These are phyloP conservation scores for Wickerhamomyces bisporus DNA, from an alignment of 805 yeast genomes.

Conservation along the genomic window DNA sequence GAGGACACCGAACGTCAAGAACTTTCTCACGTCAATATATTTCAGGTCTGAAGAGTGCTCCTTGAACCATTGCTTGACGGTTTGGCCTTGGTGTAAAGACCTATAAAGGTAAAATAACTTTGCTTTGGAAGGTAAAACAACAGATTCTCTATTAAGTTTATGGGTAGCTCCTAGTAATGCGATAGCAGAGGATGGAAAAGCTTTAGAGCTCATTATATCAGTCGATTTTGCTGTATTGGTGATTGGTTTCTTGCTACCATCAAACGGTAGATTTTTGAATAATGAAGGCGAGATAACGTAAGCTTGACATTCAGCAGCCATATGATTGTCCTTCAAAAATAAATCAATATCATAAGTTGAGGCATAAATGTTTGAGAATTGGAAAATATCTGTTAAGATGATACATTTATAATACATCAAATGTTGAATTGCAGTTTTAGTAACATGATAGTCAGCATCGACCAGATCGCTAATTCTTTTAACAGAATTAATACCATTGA, in stretches of 20 bases:
- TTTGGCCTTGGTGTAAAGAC: slow-evolving; percentile 71
- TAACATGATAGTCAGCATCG: slow-evolving; percentile 70
- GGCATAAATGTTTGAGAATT: slow-evolving; percentile 82
- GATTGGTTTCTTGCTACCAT: slow-evolving; percentile 8
- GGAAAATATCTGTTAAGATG: slow-evolving; percentile 79
- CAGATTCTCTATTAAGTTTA: slow-evolving; percentile 8
- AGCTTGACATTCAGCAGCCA: slow-evolving; percentile 81
- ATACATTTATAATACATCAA: slow-evolving; percentile 86
- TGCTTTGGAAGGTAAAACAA: slow-evolving; percentile 54
- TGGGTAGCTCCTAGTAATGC: slow-evolving; percentile 10
- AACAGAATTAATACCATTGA: slow-evolving; percentile 85
- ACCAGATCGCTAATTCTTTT: slow-evolving; percentile 72
- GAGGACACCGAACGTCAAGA: slow-evolving; percentile 80
- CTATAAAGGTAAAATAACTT: slow-evolving; percentile 68
- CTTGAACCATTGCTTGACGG: slow-evolving; percentile 76
- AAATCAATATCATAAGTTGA: slow-evolving; percentile 73
- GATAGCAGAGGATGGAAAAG: slow-evolving; percentile 6
- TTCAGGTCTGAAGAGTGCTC: slow-evolving; percentile 53
- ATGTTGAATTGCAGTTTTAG: slow-evolving; percentile 86
- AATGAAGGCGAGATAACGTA: slow-evolving; percentile 54
- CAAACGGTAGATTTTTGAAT: slow-evolving; percentile 31
- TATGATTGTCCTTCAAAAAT: slow-evolving; percentile 56
- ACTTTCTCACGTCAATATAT: slow-evolving; percentile 76
- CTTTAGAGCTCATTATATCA: slow-evolving; percentile 4
- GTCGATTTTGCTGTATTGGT: background rate